Percentiles rank a stretch among this genome's conserved stretches.
These are phyloP conservation scores for Tympanopsis confertula DNA, from an alignment of 2,329 filamentous ascomycete genomes.

Conservation along the genomic window DNA sequence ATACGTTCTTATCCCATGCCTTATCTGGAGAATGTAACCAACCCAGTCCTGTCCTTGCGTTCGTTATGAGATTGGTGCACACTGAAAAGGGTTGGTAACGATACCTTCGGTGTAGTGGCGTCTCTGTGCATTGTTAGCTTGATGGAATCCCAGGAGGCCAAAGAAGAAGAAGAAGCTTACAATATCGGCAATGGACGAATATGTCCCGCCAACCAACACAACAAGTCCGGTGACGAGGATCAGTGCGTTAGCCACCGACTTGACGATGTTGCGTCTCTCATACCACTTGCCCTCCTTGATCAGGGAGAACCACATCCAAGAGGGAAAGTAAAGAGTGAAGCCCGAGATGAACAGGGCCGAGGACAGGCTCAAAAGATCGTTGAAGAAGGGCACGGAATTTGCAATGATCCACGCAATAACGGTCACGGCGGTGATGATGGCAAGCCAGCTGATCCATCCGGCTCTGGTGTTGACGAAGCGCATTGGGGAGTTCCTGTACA, in stretches of 20 bases:
- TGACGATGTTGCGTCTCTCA: slow-evolving; percentile 8
- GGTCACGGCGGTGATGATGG: slow-evolving; percentile 33
- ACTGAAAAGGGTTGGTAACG: too few relatives aligned
- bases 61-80: too few relatives aligned
- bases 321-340: slow-evolving; percentile 13
- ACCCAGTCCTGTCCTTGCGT: too few relatives aligned
- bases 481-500: slow-evolving; percentile 10
- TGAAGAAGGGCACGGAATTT: slow-evolving; percentile 44
- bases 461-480: slow-evolving; percentile 10
- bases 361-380: slow-evolving; percentile 26
- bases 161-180: too few relatives aligned
- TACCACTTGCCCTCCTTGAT: slow-evolving; percentile 12
- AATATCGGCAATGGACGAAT: slow-evolving; percentile 9
- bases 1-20: too few relatives aligned
- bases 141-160: too few relatives aligned
- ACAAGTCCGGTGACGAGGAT: slow-evolving; percentile 10
- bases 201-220: slow-evolving; percentile 10
- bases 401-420: slow-evolving; percentile 43
- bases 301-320: slow-evolving; percentile 13
- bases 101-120: too few relatives aligned
- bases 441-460: slow-evolving; percentile 27
- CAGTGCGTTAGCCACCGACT: slow-evolving; percentile 8
- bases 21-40: too few relatives aligned
- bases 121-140: too few relatives aligned
- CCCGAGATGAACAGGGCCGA: slow-evolving; percentile 12